Conservation (phyloP, 495 filamentous ascomycete genomes). For the Annulohypoxylon moriforme region DNA sequence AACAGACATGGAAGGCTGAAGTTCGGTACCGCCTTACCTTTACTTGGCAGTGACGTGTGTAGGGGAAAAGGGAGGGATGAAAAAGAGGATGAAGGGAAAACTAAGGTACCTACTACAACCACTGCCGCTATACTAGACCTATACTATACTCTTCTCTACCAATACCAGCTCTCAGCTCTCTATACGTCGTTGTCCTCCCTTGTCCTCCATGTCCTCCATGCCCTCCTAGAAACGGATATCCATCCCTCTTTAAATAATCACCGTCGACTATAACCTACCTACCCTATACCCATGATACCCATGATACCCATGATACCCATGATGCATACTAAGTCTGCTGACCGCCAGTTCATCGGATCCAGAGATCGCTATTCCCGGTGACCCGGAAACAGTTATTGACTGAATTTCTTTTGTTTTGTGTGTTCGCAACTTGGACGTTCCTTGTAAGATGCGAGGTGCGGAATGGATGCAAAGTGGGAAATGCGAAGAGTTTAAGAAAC, state of each 20-base stretch:
- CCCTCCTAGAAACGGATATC: neutral
- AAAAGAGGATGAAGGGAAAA: neutral
- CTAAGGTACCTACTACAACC: neutral
- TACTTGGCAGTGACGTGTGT: slow-evolving; percentile 37
- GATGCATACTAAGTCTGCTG: slow-evolving; percentile 39
- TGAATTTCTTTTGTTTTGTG: neutral
- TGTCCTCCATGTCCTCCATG: neutral
- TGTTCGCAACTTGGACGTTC: neutral
- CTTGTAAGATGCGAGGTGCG: neutral
- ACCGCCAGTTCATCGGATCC: slow-evolving; percentile 50
- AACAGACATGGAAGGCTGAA: slow-evolving; percentile 43
- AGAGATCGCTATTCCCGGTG: slow-evolving; percentile 46
- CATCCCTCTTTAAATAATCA: slow-evolving; percentile 8
- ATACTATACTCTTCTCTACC: slow-evolving; percentile 1
- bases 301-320: too few species aligned
- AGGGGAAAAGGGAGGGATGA: neutral
- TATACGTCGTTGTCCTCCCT: neutral
- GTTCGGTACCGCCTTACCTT: slow-evolving; percentile 43
- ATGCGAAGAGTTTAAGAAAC: slow-evolving; percentile 11
- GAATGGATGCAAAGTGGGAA: neutral
- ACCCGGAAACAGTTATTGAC: slow-evolving; percentile 39
- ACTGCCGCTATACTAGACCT: neutral
- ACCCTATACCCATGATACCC: slow-evolving; percentile 26
- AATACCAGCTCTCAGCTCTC: too few species aligned
- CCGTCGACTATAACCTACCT: neutral